Evolutionary conservation across 441 rosid genomes (phyloP).

Genomic region (Corymbia citriodora): DNA sequence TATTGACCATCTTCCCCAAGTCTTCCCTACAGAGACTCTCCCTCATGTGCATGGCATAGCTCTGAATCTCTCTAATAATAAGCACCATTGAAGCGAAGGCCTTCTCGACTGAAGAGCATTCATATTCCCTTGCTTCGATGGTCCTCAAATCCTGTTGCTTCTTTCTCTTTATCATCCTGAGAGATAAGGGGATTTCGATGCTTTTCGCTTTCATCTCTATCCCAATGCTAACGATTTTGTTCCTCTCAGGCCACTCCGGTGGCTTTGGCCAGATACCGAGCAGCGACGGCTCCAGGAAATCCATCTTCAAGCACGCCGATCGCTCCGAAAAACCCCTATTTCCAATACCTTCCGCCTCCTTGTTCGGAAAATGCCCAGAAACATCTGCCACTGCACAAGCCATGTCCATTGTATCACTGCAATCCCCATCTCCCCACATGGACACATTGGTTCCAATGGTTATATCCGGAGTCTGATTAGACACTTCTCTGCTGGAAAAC

Average conservation of each 20-base stretch:
- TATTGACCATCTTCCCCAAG: conserved; percentile 23
- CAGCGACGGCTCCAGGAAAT: conserved; percentile 31
- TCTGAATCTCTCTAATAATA: conserved; percentile 67
- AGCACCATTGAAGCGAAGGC: conserved; percentile 73
- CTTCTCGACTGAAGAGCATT: conserved; percentile 43
- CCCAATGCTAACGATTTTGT: conserved; percentile 26
- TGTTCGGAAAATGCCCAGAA: neutral
- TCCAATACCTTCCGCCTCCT: neutral
- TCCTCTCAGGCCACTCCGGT: conserved; percentile 56
- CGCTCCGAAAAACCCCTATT: neutral
- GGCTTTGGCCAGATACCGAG: conserved; percentile 34
- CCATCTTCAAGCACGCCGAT: conserved; percentile 30
- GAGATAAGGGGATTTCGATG: conserved; percentile 49
- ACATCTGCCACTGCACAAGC: conserved; percentile 11
- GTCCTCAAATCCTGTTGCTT: conserved; percentile 32
- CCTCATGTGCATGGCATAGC: conserved; percentile 35
- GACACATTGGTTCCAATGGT: neutral
- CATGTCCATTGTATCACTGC: neutral
- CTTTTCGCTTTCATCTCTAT: conserved; percentile 55
- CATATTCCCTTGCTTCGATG: conserved; percentile 42
- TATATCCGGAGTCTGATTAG: neutral
- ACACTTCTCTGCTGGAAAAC: neutral
- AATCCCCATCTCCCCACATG: neutral
- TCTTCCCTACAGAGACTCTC: conserved; percentile 34
- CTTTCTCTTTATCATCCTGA: conserved; percentile 59